Evolutionary conservation across 331 rosid species (phyloP).

Genomic region (Rosa hybrid): DNA sequence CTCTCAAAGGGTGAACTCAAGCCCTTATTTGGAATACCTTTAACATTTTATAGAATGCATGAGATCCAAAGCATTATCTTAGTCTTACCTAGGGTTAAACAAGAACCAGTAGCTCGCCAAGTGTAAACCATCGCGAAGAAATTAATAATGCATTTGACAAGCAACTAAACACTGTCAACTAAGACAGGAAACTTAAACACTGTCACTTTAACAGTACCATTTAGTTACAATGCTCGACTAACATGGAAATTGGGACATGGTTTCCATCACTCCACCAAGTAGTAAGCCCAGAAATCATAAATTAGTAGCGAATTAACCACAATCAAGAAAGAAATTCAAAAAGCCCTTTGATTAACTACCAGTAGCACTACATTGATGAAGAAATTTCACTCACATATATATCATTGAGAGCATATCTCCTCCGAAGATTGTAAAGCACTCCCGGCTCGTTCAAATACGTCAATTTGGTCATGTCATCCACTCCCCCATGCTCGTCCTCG

Average conservation of each 20-base stretch:
- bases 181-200: background rate
- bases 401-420: constrained; percentile 93
- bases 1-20: background rate
- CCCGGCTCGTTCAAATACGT: constrained; percentile 96
- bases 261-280: constrained; percentile 5
- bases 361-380: background rate
- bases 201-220: background rate
- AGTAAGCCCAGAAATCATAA: background rate
- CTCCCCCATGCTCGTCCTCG: constrained; percentile 95
- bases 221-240: too few species aligned
- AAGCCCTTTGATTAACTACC: constrained; percentile 14
- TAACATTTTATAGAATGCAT: background rate
- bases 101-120: constrained; percentile 5
- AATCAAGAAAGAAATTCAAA: background rate
- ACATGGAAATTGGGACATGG: background rate
- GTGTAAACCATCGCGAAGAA: background rate
- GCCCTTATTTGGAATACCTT: background rate
- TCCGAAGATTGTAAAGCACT: constrained; percentile 80
- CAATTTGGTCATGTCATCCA: constrained; percentile 91
- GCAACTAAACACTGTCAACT: background rate
- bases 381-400: constrained; percentile 66
- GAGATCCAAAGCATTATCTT: background rate
- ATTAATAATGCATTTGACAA: background rate
- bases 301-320: background rate
- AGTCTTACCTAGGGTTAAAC: background rate